These are phyloP conservation scores for Hypoxylon sp. DNA, from an alignment of 2,329 filamentous ascomycete genomes.

Conservation along the genomic window DNA sequence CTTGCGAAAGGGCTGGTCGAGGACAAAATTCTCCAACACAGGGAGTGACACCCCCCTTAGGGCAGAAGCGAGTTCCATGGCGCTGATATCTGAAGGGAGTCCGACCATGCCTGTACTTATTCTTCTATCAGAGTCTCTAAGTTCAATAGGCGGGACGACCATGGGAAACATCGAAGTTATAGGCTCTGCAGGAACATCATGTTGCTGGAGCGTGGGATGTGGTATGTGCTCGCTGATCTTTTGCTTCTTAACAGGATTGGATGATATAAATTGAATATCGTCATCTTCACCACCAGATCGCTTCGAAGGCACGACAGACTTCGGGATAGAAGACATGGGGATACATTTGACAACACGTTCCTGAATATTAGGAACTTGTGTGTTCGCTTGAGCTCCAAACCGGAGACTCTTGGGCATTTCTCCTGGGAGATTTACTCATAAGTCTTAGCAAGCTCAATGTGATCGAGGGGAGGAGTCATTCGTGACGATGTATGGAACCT, in stretches of 20 bases:
- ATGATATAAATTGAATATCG: constrained; percentile 63
- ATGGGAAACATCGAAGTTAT: constrained; percentile 16
- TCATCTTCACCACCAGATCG: constrained; percentile 59
- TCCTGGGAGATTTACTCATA: constrained; percentile 17
- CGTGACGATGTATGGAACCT: constrained; percentile 7
- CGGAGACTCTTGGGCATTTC: constrained; percentile 40
- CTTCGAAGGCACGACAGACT: constrained; percentile 48
- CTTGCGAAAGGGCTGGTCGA: constrained; percentile 50
- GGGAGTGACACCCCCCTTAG: constrained; percentile 56
- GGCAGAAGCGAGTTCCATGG: constrained; percentile 51
- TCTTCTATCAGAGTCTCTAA: constrained; percentile 49
- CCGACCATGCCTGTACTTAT: constrained; percentile 55
- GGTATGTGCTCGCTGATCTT: constrained; percentile 48
- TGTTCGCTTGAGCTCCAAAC: constrained; percentile 24
- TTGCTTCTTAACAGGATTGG: constrained; percentile 60
- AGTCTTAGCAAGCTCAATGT: neutral
- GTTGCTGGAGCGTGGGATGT: constrained; percentile 17
- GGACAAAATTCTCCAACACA: constrained; percentile 54
- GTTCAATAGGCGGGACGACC: constrained; percentile 26
- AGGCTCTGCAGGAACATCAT: constrained; percentile 16
- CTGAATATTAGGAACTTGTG: constrained; percentile 14
- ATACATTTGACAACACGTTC: constrained; percentile 9
- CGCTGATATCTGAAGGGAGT: constrained; percentile 50
- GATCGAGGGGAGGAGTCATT: neutral
- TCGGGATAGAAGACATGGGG: constrained; percentile 5